A percentile compares a stretch with the other conserved stretches of the same genome.
These are phyloP conservation scores for Annulohypoxylon moriforme DNA, from an alignment of 495 filamentous ascomycete genomes.

Conservation along the genomic window DNA sequence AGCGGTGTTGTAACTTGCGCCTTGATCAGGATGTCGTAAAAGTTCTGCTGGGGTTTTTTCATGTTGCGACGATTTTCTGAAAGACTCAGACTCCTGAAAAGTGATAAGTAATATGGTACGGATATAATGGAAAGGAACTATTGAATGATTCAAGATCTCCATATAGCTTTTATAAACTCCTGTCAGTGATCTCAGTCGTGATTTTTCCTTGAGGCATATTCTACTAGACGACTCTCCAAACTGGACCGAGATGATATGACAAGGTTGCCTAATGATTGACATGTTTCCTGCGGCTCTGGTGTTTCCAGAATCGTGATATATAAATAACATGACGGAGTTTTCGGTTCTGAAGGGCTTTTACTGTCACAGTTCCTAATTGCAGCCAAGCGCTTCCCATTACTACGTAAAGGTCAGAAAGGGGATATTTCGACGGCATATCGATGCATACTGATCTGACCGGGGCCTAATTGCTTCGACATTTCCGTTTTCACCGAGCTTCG, in stretches of 20 bases:
- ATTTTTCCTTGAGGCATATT: background rate
- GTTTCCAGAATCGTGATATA: background rate
- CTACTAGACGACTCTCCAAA: background rate
- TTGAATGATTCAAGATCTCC: background rate
- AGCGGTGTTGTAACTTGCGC: background rate
- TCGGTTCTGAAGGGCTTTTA: background rate
- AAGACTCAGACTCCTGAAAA: background rate
- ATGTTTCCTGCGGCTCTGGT: background rate
- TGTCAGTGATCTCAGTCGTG: background rate
- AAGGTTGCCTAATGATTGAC: background rate
- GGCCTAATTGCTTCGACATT: background rate
- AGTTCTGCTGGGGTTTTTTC: background rate
- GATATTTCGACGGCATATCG: background rate
- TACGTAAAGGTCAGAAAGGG: background rate
- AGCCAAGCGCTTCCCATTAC: background rate
- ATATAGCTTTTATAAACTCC: background rate
- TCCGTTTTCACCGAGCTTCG: background rate
- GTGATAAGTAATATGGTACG: background rate
- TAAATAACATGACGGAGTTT: background rate
- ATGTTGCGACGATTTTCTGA: background rate
- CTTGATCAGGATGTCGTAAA: background rate
- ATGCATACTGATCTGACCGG: conserved; percentile 7
- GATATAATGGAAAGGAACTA: background rate
- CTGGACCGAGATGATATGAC: background rate
- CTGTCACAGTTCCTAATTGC: background rate